These are phyloP conservation scores for Punica granatum DNA, from an alignment of 345 rosid genomes.

Conservation along the genomic window DNA sequence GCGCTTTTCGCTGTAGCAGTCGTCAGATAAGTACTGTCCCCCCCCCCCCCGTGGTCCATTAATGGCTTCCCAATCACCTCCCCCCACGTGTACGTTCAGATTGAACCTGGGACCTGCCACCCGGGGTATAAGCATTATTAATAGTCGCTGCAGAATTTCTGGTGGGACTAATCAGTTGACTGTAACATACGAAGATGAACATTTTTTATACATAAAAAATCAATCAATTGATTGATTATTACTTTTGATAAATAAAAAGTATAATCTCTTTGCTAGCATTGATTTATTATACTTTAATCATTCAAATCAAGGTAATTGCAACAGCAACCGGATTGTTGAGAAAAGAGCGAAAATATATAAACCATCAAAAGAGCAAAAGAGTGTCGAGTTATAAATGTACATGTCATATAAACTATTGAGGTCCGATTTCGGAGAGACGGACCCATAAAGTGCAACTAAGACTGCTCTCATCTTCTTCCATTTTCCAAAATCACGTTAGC, in stretches of 20 bases:
- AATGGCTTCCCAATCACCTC: not conserved
- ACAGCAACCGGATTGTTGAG: too few relatives aligned
- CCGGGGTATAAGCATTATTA: too few relatives aligned
- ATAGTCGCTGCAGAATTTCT: not conserved
- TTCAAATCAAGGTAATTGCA: too few relatives aligned
- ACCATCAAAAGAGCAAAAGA: not conserved
- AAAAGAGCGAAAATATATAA: not conserved
- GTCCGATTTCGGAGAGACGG: not conserved
- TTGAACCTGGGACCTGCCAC: not conserved
- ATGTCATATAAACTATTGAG: not conserved
- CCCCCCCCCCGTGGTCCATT: not conserved
- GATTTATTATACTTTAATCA: too few relatives aligned
- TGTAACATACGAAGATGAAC: too few relatives aligned
- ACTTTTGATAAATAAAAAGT: too few relatives aligned
- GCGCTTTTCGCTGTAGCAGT: not conserved
- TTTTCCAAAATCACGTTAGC: too few relatives aligned
- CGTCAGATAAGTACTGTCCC: slow-evolving; percentile 1
- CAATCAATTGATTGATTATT: too few relatives aligned
- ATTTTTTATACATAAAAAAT: too few relatives aligned
- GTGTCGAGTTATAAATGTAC: too few relatives aligned
- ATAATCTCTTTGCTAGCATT: too few relatives aligned
- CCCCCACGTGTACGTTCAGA: not conserved
- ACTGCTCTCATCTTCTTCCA: not conserved
- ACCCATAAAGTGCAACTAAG: not conserved
- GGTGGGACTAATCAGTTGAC: not conserved